These are phyloP conservation scores for Diplocarpon mali DNA, from an alignment of 2,329 filamentous ascomycete genomes.

Conservation along the genomic window DNA sequence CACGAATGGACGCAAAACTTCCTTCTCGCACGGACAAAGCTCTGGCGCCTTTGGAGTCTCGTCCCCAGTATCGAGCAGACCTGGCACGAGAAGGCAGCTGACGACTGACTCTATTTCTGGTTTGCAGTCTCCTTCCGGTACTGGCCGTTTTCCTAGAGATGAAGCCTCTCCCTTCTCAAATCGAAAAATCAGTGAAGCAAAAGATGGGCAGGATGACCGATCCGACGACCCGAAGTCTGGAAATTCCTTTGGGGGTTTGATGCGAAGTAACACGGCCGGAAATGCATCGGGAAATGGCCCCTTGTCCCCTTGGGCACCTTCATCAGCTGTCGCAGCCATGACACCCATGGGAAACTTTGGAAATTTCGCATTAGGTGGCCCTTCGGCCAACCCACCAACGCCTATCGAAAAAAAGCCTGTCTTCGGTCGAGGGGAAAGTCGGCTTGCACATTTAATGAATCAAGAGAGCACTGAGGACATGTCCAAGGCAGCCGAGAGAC, in stretches of 20 bases:
- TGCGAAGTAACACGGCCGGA: conserved; percentile 45
- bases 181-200: conserved; percentile 42
- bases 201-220: conserved; percentile 41
- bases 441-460: conserved; percentile 73
- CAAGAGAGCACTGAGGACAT: conserved; percentile 65
- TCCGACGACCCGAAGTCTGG: conserved; percentile 34
- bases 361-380: conserved; percentile 61
- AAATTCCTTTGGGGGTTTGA: conserved; percentile 35
- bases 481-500: conserved; percentile 40
- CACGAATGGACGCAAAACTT: conserved; percentile 66
- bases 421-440: conserved; percentile 65
- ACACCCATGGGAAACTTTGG: conserved; percentile 79
- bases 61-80: conserved; percentile 63
- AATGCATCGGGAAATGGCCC: conserved; percentile 33
- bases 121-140: conserved; percentile 49
- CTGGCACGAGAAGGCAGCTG: conserved; percentile 70
- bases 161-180: conserved; percentile 48
- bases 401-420: conserved; percentile 59
- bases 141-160: conserved; percentile 49
- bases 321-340: conserved; percentile 46
- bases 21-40: conserved; percentile 55
- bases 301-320: conserved; percentile 36
- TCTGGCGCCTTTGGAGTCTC: conserved; percentile 55
- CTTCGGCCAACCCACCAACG: conserved; percentile 41
- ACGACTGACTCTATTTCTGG: conserved; percentile 46